Evolutionary conservation across 345 rosid species (phyloP).

Genomic region (Eucalyptus curtisii): DNA sequence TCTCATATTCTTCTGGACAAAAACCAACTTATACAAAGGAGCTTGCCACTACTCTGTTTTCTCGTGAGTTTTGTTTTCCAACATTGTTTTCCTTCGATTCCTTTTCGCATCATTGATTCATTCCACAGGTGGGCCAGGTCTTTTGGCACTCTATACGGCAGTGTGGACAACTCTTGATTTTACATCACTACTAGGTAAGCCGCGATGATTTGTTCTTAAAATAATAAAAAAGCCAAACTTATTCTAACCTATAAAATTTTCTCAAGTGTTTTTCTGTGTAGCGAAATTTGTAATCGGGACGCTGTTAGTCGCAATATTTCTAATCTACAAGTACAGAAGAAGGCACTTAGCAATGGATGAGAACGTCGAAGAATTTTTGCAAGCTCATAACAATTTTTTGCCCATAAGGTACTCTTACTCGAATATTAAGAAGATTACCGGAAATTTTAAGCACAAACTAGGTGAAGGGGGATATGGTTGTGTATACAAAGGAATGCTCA

Average conservation of each 20-base stretch:
- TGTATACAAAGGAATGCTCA: neutral
- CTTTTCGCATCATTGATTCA: no score
- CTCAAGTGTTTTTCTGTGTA: neutral
- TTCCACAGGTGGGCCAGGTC: neutral
- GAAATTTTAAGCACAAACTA: neutral
- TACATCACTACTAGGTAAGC: neutral
- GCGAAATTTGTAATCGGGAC: neutral
- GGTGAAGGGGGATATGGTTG: neutral
- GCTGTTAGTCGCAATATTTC: rapidly evolving
- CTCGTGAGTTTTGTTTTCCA: neutral
- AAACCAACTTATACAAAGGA: neutral
- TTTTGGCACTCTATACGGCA: no score
- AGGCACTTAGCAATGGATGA: neutral
- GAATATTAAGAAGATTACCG: neutral
- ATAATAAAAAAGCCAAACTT: neutral
- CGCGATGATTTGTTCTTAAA: neutral
- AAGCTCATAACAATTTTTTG: neutral
- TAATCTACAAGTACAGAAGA: neutral
- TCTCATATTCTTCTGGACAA: neutral
- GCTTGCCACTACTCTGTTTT: neutral
- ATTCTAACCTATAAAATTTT: neutral
- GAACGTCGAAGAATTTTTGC: neutral
- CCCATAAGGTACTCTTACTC: neutral
- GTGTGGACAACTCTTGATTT: rapidly evolving
- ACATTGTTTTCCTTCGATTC: no score